Conservation (phyloP, 2,329 filamentous ascomycete genomes). For the Aspergillus tamarii region DNA sequence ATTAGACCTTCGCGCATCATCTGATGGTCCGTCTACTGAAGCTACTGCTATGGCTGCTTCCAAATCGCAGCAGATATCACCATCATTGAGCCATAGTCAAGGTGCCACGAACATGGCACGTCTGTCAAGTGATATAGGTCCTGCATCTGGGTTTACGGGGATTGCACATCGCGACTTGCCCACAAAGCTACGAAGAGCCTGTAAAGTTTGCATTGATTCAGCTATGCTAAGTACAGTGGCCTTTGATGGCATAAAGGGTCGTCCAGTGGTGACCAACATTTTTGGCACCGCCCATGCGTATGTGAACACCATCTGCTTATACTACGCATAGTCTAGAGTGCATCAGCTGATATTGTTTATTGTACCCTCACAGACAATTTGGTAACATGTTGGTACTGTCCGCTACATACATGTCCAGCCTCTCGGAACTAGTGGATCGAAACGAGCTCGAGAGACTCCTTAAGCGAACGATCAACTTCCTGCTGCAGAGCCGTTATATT, state of each 20-base stretch:
- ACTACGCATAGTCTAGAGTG: background rate
- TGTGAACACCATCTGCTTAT: slow-evolving; percentile 42
- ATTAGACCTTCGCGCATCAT: slow-evolving; percentile 39
- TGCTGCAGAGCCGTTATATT: slow-evolving; percentile 69
- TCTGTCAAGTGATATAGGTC: slow-evolving; percentile 38
- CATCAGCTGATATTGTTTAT: background rate
- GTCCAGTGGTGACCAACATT: slow-evolving; percentile 89
- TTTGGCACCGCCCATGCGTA: slow-evolving; percentile 96
- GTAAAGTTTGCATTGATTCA: slow-evolving; percentile 67
- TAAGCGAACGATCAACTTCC: slow-evolving; percentile 73
- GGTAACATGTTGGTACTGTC: slow-evolving; percentile 91
- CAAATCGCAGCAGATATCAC: slow-evolving; percentile 41
- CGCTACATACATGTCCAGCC: slow-evolving; percentile 72
- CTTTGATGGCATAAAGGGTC: slow-evolving; percentile 66
- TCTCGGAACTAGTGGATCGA: slow-evolving; percentile 62
- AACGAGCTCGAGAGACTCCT: slow-evolving; percentile 65
- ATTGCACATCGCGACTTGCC: slow-evolving; percentile 32
- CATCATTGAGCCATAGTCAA: slow-evolving; percentile 35
- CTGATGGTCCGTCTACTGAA: slow-evolving; percentile 37
- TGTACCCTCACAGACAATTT: slow-evolving; percentile 72
- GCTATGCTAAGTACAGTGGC: slow-evolving; percentile 83
- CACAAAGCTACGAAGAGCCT: slow-evolving; percentile 57
- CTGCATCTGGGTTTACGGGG: slow-evolving; percentile 24
- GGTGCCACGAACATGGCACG: slow-evolving; percentile 35
- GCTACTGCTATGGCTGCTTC: slow-evolving; percentile 28